phyloP scores from a whole-genome alignment of 2,329 filamentous ascomycete genomes.

The Alternaria dauci region DNA sequence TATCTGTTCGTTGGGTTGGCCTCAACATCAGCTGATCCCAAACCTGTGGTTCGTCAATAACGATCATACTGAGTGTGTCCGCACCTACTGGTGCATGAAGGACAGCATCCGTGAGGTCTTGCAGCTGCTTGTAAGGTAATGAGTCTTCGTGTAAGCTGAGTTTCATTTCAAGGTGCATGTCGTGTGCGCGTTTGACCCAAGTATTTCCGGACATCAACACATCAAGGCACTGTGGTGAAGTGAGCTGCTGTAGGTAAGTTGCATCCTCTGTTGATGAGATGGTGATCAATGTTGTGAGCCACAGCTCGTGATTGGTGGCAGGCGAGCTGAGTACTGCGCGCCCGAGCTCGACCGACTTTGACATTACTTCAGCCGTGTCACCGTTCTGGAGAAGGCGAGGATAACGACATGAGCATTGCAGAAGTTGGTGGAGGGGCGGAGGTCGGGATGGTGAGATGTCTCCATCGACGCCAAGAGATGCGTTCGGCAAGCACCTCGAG shows the following conservation, averaged over 20 bases:
- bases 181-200: conserved; percentile 48
- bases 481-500: conserved; percentile 27
- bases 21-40: conserved; percentile 47
- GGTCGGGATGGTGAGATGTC: background rate
- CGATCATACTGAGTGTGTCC: background rate
- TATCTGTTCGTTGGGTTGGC: conserved; percentile 25
- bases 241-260: conserved; percentile 35
- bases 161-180: conserved; percentile 42
- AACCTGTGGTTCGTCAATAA: conserved; percentile 31
- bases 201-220: conserved; percentile 33
- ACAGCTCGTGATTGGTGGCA: conserved; percentile 42
- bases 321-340: conserved; percentile 43
- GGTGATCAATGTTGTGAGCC: conserved; percentile 48
- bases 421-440: conserved; percentile 4
- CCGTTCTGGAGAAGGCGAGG: background rate
- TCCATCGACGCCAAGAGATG: conserved; percentile 30
- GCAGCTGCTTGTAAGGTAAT: conserved; percentile 27
- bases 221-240: conserved; percentile 23
- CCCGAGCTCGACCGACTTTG: conserved; percentile 43
- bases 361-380: conserved; percentile 29
- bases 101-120: conserved; percentile 34
- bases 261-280: conserved; percentile 38
- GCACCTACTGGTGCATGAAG: conserved; percentile 41
- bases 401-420: conserved; percentile 3
- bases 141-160: conserved; percentile 38